Conservation (phyloP, 2,329 filamentous ascomycete genomes). For the Lachnellula subtilissima region DNA sequence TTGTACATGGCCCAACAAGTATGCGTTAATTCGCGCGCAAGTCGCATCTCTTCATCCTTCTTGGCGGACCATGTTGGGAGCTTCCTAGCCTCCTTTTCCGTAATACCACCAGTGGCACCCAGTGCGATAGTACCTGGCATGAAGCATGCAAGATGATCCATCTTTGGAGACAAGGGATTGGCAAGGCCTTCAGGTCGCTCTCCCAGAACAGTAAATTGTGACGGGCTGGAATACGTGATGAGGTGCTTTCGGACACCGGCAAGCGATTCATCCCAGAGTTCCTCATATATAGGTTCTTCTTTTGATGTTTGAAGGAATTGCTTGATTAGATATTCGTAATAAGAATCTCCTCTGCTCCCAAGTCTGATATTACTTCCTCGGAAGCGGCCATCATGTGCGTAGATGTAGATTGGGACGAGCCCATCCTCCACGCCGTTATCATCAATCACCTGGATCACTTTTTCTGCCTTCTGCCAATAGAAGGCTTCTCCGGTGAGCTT, state of each 20-base stretch:
- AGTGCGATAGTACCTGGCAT: constrained; percentile 94
- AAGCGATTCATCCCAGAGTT: constrained; percentile 89
- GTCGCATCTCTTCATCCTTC: constrained; percentile 80
- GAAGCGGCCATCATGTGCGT: constrained; percentile 74
- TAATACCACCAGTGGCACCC: constrained; percentile 73
- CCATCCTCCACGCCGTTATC: constrained; percentile 74
- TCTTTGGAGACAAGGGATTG: constrained; percentile 70
- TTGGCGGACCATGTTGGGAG: constrained; percentile 67
- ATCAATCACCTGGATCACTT: constrained; percentile 87
- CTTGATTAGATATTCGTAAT: constrained; percentile 99
- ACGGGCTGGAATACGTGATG: constrained; percentile 77
- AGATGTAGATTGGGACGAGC: constrained; percentile 86
- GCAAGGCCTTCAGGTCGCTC: constrained; percentile 74
- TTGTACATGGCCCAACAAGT: constrained; percentile 99
- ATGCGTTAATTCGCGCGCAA: constrained; percentile 87
- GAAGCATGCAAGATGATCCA: constrained; percentile 98
- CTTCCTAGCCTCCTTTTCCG: constrained; percentile 70
- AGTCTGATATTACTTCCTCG: constrained; percentile 81
- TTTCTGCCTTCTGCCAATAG: constrained; percentile 90
- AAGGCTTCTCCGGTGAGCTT: constrained; percentile 88
- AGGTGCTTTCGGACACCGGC: constrained; percentile 85
- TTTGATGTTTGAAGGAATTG: constrained; percentile 92
- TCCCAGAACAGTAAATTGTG: constrained; percentile 81
- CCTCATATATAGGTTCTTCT: constrained; percentile 77
- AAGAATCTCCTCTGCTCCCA: constrained; percentile 91